Conservation (phyloP, 139 green algal species). For the Chlorella sp. region DNA sequence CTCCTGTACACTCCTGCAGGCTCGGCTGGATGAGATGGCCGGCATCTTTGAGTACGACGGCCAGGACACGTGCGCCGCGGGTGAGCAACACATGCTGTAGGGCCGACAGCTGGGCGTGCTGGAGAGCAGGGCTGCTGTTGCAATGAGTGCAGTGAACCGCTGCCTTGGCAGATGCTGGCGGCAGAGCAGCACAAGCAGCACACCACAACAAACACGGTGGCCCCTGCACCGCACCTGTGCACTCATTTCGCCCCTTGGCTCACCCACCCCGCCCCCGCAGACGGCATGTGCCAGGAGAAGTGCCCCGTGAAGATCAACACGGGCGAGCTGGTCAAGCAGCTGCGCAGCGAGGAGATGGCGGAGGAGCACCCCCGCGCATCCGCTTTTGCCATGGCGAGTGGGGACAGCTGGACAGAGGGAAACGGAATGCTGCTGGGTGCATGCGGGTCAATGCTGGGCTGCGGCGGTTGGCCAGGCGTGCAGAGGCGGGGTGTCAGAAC, state of each 20-base stretch:
- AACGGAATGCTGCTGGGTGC: too few relatives aligned
- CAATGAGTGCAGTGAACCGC: too few relatives aligned
- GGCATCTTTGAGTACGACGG: conserved; percentile 82
- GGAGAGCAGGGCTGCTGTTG: too few relatives aligned
- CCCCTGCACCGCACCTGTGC: not conserved
- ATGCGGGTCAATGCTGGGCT: too few relatives aligned
- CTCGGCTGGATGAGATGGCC: conserved; percentile 72
- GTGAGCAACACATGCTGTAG: not conserved
- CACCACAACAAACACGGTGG: too few relatives aligned
- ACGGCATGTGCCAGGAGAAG: conserved; percentile 99
- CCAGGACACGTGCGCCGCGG: conserved; percentile 87
- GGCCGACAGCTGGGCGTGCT: too few relatives aligned
- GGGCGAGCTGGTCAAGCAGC: conserved; percentile 89
- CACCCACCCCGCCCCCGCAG: conserved; percentile 48
- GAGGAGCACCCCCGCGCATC: conserved; percentile 34
- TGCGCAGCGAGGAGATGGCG: conserved; percentile 75
- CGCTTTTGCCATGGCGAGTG: conserved; percentile 43
- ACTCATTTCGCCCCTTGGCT: not conserved
- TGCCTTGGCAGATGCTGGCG: too few relatives aligned
- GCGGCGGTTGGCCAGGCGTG: too few relatives aligned
- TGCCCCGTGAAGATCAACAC: conserved; percentile 99
- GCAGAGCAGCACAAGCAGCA: too few relatives aligned
- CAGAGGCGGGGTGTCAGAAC: too few relatives aligned
- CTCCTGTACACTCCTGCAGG: too few relatives aligned
- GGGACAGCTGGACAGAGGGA: too few relatives aligned